Conservation (phyloP, 805 yeast genomes). For the Torulaspora indica region DNA sequence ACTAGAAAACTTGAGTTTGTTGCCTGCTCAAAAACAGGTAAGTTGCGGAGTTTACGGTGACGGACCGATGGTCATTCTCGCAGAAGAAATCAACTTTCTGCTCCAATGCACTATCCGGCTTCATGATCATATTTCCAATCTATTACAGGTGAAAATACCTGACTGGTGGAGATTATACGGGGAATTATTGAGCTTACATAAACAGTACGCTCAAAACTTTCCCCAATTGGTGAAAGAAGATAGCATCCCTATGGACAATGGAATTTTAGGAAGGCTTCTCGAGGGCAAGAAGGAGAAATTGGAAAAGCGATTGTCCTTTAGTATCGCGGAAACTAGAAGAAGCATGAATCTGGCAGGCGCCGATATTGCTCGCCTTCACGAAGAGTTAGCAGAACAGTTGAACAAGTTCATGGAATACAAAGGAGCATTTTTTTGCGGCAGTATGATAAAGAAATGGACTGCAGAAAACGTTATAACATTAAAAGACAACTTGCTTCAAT, state of each 20-base stretch:
- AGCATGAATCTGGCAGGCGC: constrained; percentile 42
- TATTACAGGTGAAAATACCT: constrained; percentile 36
- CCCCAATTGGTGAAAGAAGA: constrained; percentile 22
- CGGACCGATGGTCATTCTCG: constrained; percentile 10
- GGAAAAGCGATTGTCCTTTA: constrained; percentile 40
- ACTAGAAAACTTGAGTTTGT: neutral
- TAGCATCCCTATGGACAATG: constrained; percentile 15
- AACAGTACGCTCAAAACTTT: constrained; percentile 31
- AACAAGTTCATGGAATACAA: constrained; percentile 54
- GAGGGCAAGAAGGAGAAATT: constrained; percentile 51
- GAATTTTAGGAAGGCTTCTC: constrained; percentile 37
- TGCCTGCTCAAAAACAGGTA: neutral
- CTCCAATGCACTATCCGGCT: constrained; percentile 25
- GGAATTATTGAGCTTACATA: constrained; percentile 38
- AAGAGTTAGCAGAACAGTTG: constrained; percentile 56
- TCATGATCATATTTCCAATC: constrained; percentile 29
- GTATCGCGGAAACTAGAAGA: constrained; percentile 40
- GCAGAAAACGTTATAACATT: constrained; percentile 15
- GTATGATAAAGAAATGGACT: constrained; percentile 14
- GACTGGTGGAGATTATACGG: constrained; percentile 46
- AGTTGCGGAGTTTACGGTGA: constrained; percentile 4
- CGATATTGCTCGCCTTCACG: constrained; percentile 53
- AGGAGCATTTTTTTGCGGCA: constrained; percentile 35
- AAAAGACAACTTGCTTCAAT: constrained; percentile 11
- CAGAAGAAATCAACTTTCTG: constrained; percentile 16